These are phyloP conservation scores for Clavispora carvajalis DNA, from an alignment of 805 yeast species.

Conservation along the genomic window DNA sequence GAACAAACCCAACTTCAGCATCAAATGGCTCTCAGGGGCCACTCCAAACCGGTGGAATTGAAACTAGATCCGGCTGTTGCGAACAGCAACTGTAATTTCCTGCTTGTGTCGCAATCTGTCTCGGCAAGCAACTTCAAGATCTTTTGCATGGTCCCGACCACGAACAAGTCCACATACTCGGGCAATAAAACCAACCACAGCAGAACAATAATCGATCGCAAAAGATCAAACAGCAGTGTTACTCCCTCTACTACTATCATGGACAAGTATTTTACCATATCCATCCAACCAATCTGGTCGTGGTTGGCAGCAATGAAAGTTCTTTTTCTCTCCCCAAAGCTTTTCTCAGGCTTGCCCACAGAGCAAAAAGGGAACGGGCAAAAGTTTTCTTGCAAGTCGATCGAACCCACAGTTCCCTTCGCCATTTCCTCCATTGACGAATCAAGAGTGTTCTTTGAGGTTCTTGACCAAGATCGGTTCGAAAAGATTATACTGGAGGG, in stretches of 20 bases:
- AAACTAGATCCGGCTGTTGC: slow-evolving; percentile 3
- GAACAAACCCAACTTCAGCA: slow-evolving; percentile 5
- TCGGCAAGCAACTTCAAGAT: slow-evolving; percentile 24
- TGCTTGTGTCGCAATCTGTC: slow-evolving; percentile 6
- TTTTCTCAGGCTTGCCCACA: slow-evolving; percentile 29
- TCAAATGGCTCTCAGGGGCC: background rate
- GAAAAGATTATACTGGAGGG: background rate
- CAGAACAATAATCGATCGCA: slow-evolving; percentile 14
- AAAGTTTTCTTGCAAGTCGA: slow-evolving; percentile 9
- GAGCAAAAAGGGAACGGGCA: slow-evolving; percentile 21
- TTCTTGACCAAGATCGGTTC: slow-evolving; percentile 13
- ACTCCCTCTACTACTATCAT: slow-evolving; percentile 17
- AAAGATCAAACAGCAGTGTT: slow-evolving; percentile 10
- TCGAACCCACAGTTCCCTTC: slow-evolving; percentile 8
- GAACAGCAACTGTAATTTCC: background rate
- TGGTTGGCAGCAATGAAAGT: slow-evolving; percentile 36
- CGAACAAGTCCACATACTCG: slow-evolving; percentile 12
- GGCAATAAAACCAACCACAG: slow-evolving; percentile 13
- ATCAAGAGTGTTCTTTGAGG: slow-evolving; percentile 24
- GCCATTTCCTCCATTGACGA: slow-evolving; percentile 26
- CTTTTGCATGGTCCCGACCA: slow-evolving; percentile 22
- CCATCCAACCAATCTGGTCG: slow-evolving; percentile 40
- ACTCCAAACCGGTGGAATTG: slow-evolving; percentile 4
- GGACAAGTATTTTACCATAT: slow-evolving; percentile 16
- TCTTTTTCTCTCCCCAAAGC: slow-evolving; percentile 20